phyloP scores from a whole-genome alignment of 345 rosid genomes.

The Eucalyptus regnans region DNA sequence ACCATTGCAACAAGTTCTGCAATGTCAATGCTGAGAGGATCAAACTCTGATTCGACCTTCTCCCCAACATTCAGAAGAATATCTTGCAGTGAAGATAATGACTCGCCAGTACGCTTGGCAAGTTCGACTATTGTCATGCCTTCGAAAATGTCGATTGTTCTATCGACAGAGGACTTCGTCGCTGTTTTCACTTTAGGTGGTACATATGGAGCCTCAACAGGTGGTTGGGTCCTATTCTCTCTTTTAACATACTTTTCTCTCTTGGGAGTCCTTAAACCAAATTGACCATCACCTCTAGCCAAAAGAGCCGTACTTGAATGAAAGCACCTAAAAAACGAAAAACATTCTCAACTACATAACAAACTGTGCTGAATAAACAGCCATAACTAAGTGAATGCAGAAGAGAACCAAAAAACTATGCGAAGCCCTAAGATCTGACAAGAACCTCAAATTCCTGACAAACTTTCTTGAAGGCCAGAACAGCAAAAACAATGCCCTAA shows the following conservation, averaged over 20 bases:
- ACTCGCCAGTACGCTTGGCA: constrained; percentile 56
- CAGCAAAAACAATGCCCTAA: not conserved
- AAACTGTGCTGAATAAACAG: not conserved
- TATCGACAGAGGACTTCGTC: constrained; percentile 34
- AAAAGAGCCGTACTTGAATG: constrained; percentile 43
- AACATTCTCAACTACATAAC: not conserved
- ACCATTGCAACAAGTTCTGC: constrained; percentile 88
- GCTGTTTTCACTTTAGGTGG: constrained; percentile 46
- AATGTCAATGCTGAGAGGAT: constrained; percentile 64
- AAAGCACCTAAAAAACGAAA: constrained; percentile 32
- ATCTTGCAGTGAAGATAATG: constrained; percentile 39
- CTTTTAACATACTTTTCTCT: constrained; percentile 45
- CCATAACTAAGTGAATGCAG: not conserved
- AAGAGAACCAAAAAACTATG: not conserved
- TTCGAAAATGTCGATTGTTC: constrained; percentile 68
- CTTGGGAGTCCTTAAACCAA: constrained; percentile 38
- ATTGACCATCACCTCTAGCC: constrained; percentile 27
- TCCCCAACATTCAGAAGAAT: constrained; percentile 79
- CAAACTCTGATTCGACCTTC: constrained; percentile 62
- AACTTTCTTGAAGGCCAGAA: not conserved
- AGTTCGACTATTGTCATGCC: constrained; percentile 83
- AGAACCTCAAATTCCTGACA: not conserved
- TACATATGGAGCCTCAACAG: constrained; percentile 75
- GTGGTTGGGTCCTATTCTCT: constrained; percentile 31
- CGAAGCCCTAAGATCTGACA: not conserved